phyloP scores from a whole-genome alignment of 2,329 filamentous ascomycete species.

The Neoscytalidium dimidiatum region DNA sequence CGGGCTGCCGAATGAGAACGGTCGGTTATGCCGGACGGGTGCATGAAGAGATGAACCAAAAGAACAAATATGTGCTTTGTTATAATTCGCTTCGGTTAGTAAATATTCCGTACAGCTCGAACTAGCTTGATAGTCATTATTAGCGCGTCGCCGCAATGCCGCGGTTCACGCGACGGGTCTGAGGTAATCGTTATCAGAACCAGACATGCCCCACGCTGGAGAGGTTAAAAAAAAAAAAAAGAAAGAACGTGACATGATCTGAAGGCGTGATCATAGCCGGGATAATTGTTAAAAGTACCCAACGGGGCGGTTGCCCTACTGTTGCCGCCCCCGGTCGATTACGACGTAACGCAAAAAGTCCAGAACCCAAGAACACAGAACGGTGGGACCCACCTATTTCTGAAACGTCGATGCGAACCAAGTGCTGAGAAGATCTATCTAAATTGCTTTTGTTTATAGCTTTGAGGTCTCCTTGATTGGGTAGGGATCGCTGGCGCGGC shows the following conservation, averaged over 20 bases:
- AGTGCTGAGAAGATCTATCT: too few relatives aligned
- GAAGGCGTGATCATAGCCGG: too few relatives aligned
- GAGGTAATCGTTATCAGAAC: too few relatives aligned
- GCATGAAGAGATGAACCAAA: neutral
- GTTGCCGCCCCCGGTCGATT: neutral
- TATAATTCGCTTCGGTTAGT: neutral
- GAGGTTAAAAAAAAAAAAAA: too few relatives aligned
- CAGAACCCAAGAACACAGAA: neutral
- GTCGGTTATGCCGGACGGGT: constrained; percentile 21
- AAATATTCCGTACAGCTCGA: too few relatives aligned
- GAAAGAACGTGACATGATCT: too few relatives aligned
- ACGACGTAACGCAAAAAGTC: neutral
- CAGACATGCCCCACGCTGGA: too few relatives aligned
- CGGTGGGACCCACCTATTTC: neutral
- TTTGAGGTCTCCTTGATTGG: neutral
- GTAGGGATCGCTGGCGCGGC: neutral
- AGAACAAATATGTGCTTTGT: neutral
- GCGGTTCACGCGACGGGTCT: too few relatives aligned
- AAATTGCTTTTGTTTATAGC: too few relatives aligned
- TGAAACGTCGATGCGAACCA: neutral
- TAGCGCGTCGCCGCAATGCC: too few relatives aligned
- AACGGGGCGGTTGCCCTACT: neutral
- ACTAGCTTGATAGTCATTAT: too few relatives aligned
- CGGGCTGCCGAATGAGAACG: constrained; percentile 23
- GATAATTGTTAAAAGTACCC: too few relatives aligned